Evolutionary conservation across 129 eudicot genomes (phyloP).

Genomic region (Ambrosia trifida): DNA sequence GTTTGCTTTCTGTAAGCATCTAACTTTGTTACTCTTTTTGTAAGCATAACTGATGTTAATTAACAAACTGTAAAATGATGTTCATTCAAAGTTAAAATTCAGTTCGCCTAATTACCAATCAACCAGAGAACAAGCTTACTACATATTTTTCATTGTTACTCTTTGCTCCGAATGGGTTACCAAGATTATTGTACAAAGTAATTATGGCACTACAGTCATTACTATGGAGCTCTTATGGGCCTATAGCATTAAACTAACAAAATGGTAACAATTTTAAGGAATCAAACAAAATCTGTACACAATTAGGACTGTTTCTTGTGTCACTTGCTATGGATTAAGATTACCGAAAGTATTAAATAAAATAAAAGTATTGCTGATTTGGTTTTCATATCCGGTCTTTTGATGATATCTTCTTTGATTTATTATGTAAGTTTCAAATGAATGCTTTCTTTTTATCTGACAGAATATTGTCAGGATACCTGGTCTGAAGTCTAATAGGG

Average conservation of each 20-base stretch:
- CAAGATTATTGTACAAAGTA: no score
- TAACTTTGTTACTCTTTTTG: background rate
- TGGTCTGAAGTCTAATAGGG: conserved; percentile 50
- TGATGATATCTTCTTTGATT: background rate
- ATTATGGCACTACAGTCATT: no score
- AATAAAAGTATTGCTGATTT: background rate
- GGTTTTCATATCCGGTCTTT: background rate
- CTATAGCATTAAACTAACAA: no score
- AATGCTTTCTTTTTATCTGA: conserved; percentile 8
- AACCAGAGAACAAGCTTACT: no score
- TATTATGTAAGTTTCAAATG: background rate
- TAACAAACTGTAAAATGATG: background rate
- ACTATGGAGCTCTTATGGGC: no score
- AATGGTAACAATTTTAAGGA: no score
- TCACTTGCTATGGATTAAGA: background rate
- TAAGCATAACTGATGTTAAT: background rate
- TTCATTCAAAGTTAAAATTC: background rate
- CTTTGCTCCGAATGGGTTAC: no score
- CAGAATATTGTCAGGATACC: conserved; percentile 50
- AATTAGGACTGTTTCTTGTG: background rate
- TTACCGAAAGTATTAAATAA: background rate
- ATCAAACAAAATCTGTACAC: no score
- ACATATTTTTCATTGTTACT: no score
- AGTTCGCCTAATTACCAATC: background rate
- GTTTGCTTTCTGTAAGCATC: conserved; percentile 43